phyloP scores from a whole-genome alignment of 2,329 filamentous ascomycete genomes.

The Sclerotinia spermophila region DNA sequence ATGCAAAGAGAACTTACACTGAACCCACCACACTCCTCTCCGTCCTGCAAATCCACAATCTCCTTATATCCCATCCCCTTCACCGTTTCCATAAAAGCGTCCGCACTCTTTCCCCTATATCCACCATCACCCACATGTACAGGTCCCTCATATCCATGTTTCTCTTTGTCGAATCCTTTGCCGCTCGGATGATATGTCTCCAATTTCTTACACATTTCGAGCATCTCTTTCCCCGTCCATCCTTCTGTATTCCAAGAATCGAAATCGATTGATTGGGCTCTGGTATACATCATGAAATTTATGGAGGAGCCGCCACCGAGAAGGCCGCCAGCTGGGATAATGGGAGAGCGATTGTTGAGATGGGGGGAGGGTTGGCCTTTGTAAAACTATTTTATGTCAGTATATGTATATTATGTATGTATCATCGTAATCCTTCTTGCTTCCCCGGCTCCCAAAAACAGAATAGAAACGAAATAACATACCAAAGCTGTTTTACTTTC shows the following conservation, averaged over 20 bases:
- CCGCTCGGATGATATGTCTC: conserved; percentile 48
- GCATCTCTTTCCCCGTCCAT: conserved; percentile 50
- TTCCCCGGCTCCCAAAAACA: neutral
- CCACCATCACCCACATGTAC: conserved; percentile 53
- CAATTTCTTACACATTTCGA: conserved; percentile 53
- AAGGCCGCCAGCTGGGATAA: conserved; percentile 44
- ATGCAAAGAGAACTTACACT: conserved; percentile 25
- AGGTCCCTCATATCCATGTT: conserved; percentile 54
- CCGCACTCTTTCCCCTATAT: conserved; percentile 43
- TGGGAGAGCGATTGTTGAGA: conserved; percentile 44
- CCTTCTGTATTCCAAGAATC: conserved; percentile 52
- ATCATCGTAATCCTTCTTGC: neutral
- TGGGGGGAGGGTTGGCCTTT: conserved; percentile 45
- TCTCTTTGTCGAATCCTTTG: conserved; percentile 24
- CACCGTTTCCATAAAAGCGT: conserved; percentile 49
- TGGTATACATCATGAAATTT: conserved; percentile 55
- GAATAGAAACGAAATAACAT: neutral
- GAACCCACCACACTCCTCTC: conserved; percentile 42
- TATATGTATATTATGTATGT: neutral
- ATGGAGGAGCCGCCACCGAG: conserved; percentile 61
- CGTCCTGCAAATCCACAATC: conserved; percentile 51
- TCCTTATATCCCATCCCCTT: conserved; percentile 48
- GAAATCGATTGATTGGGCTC: conserved; percentile 46
- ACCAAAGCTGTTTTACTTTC: conserved; percentile 45
- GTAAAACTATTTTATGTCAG: conserved; percentile 45